phyloP scores from a whole-genome alignment of 441 rosid genomes.

The Hura crepitans region DNA sequence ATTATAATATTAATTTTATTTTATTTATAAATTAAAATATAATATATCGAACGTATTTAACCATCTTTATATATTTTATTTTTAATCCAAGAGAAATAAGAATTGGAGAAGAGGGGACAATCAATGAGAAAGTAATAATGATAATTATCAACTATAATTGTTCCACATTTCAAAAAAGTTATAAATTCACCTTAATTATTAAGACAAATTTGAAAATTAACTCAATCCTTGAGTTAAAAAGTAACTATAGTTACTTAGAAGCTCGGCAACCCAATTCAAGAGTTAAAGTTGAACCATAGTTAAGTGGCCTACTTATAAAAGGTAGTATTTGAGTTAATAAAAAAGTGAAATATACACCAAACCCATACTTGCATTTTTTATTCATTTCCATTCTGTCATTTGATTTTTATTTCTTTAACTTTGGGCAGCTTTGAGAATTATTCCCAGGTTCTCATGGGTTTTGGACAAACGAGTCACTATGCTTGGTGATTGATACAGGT shows the following conservation, averaged over 20 bases:
- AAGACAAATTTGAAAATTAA: slow-evolving; percentile 1
- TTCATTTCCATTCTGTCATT: slow-evolving; percentile 1
- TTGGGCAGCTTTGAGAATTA: slow-evolving; percentile 22
- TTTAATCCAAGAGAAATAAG: not conserved
- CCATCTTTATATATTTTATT: not conserved
- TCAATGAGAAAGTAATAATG: not conserved
- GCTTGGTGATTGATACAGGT: slow-evolving; percentile 30
- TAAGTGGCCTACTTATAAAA: slow-evolving; percentile 10
- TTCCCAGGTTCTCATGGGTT: slow-evolving; percentile 25
- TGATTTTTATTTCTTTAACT: not conserved
- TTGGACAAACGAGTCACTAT: slow-evolving; percentile 35
- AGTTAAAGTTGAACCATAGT: slow-evolving; percentile 37
- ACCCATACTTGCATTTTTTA: slow-evolving; percentile 17
- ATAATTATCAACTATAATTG: not conserved
- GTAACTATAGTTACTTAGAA: slow-evolving; percentile 12
- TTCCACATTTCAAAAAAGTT: not conserved
- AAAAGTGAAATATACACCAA: slow-evolving; percentile 25
- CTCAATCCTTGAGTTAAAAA: slow-evolving; percentile 14
- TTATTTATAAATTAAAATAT: too few relatives aligned
- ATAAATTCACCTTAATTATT: slow-evolving; percentile 2
- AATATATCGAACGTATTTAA: too few relatives aligned
- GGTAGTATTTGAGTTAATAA: slow-evolving; percentile 16
- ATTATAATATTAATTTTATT: too few relatives aligned
- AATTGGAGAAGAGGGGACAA: not conserved
- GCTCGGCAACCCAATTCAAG: slow-evolving; percentile 17